phyloP scores from a whole-genome alignment of 208 protist species.

The Wallacemonas sp. region DNA sequence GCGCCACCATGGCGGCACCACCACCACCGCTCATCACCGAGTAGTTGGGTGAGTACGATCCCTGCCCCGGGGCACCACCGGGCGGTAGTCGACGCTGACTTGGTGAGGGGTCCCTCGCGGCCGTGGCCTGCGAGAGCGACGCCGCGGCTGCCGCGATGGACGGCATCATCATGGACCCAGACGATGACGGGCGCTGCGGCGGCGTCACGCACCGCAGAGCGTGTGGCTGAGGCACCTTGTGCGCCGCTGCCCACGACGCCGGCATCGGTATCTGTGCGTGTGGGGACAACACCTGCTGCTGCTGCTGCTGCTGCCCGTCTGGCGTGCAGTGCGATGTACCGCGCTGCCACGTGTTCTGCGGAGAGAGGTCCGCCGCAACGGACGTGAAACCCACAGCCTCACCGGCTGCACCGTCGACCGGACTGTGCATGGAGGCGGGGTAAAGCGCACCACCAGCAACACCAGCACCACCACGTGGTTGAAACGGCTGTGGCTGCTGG shows the following conservation, averaged over 20 bases:
- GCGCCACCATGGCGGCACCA: not conserved
- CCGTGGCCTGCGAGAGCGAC: not conserved
- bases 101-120: not conserved
- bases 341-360: no score
- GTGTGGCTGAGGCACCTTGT: no score
- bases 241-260: not conserved
- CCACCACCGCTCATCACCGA: not conserved
- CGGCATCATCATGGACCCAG: not conserved
- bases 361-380: no score
- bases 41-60: no score
- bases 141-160: constrained; percentile 10
- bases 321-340: not conserved
- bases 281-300: not conserved
- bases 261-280: not conserved
- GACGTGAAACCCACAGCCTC: no score
- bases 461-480: no score
- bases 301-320: not conserved
- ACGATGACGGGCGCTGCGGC: no score
- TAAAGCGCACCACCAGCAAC: no score
- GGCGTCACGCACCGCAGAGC: not conserved
- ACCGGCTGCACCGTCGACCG: not conserved
- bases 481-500: not conserved
- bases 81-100: constrained; percentile 4
- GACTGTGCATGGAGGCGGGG: not conserved
- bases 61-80: no score